These are phyloP conservation scores for Globisporangium yorkense DNA, from an alignment of 352 stramenopile genomes.

Conservation along the genomic window DNA sequence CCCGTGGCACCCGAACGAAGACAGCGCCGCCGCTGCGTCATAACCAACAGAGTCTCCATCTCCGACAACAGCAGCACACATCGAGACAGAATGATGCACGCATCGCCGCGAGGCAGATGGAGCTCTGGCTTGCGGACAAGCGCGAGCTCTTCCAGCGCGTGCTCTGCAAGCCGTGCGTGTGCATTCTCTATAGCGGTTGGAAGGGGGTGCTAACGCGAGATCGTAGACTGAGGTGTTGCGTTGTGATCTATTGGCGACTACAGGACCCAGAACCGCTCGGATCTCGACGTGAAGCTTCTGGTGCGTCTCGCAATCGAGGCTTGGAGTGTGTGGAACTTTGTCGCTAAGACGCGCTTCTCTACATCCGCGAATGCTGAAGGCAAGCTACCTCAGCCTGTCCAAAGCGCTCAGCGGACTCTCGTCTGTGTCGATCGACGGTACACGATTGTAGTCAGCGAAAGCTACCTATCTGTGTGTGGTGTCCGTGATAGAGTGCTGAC, in stretches of 20 bases:
- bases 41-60: not conserved
- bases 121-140: conserved; percentile 19
- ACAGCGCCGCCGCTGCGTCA: not conserved
- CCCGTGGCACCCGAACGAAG: not conserved
- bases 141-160: conserved; percentile 23
- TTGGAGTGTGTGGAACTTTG: too few species aligned
- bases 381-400: conserved; percentile 26
- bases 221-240: too few species aligned
- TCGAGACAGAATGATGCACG: conserved; percentile 2
- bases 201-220: too few species aligned
- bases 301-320: conserved; percentile 10
- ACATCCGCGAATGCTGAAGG: conserved; percentile 8
- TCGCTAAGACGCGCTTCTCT: not conserved
- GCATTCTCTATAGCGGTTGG: not conserved
- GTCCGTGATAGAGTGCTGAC: too few species aligned
- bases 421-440: conserved; percentile 36
- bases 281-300: conserved; percentile 47
- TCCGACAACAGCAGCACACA: not conserved
- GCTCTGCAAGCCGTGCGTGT: conserved; percentile 22
- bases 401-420: conserved; percentile 27
- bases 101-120: conserved; percentile 3
- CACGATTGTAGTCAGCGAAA: too few species aligned
- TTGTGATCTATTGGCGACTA: not conserved
- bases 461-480: not conserved
- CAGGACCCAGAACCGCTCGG: conserved; percentile 34